These are phyloP conservation scores for Hypomyces perniciosus DNA, from an alignment of 2,329 filamentous ascomycete genomes.

Conservation along the genomic window DNA sequence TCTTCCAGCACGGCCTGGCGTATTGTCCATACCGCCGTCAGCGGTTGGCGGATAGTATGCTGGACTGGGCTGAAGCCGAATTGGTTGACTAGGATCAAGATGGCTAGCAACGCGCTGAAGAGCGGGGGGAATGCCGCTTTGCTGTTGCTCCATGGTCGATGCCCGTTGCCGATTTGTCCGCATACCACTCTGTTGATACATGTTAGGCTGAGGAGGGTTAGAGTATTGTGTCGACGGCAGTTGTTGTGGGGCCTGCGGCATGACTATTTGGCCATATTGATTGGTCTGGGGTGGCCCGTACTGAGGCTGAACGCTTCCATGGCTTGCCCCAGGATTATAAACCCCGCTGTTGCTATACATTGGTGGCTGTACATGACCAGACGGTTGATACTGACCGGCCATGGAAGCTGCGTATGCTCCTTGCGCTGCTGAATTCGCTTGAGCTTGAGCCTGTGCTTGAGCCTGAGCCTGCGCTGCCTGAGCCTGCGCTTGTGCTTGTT, in stretches of 20 bases:
- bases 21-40: conserved; percentile 64
- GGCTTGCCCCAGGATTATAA: conserved; percentile 57
- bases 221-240: conserved; percentile 61
- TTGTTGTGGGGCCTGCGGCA: conserved; percentile 61
- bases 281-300: conserved; percentile 64
- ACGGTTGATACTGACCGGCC: conserved; percentile 42
- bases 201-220: conserved; percentile 42
- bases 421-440: conserved; percentile 63
- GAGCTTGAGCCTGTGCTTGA: conserved; percentile 47
- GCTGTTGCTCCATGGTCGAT: conserved; percentile 93
- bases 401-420: conserved; percentile 53
- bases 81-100: conserved; percentile 88
- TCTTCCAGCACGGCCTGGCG: conserved; percentile 55
- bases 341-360: conserved; percentile 80
- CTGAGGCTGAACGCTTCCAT: conserved; percentile 56
- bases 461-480: conserved; percentile 22
- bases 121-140: conserved; percentile 83
- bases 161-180: conserved; percentile 79
- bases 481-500: conserved; percentile 41
- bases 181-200: conserved; percentile 60
- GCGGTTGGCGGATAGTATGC: conserved; percentile 94
- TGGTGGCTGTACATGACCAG: conserved; percentile 49
- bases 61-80: conserved; percentile 88
- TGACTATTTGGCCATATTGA: conserved; percentile 67
- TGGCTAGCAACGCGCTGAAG: conserved; percentile 95